A percentile compares a stretch with the other conserved stretches of the same genome.
Conservation (phyloP, 75 land plant genomes). For the Cunninghamia lanceolata region DNA sequence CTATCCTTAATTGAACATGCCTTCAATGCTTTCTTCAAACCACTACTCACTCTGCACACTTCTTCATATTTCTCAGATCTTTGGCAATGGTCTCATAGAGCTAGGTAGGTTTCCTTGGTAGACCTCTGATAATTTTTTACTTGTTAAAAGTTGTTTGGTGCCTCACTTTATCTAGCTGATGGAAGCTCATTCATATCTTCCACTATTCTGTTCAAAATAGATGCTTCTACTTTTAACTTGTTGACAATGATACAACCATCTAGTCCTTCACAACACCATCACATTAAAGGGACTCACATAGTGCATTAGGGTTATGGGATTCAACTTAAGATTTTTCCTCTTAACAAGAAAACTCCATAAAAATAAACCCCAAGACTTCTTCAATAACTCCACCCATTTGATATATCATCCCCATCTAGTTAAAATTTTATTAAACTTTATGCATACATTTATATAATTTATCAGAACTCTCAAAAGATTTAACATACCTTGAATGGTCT, state of each 20-base stretch:
- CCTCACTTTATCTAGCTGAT: not conserved
- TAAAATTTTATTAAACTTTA: too few species aligned
- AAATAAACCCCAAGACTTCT: conserved; percentile 85
- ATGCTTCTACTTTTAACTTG: conserved; percentile 71
- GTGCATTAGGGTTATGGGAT: conserved; percentile 87
- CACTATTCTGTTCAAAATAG: conserved; percentile 11
- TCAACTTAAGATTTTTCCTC: conserved; percentile 78
- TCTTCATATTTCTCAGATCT: too few species aligned
- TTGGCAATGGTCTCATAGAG: too few species aligned
- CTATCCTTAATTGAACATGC: too few species aligned
- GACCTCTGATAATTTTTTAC: too few species aligned
- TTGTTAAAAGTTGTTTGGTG: too few species aligned
- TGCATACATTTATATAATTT: too few species aligned
- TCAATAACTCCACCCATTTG: conserved; percentile 97
- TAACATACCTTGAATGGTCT: too few species aligned
- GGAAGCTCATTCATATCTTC: not conserved
- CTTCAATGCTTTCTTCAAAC: too few species aligned
- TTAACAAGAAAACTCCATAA: conserved; percentile 93
- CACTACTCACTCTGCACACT: too few species aligned
- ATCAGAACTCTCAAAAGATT: too few species aligned
- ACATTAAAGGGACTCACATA: conserved; percentile 94
- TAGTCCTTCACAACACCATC: conserved; percentile 94
- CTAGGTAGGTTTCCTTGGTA: too few species aligned
- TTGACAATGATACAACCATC: conserved; percentile 90
- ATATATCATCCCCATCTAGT: conserved; percentile 89